A percentile compares a stretch with the other conserved stretches of the same genome.
These are phyloP conservation scores for Trichosporon ovoides DNA, from an alignment of 1,284 basidiomycete genomes.

Conservation along the genomic window DNA sequence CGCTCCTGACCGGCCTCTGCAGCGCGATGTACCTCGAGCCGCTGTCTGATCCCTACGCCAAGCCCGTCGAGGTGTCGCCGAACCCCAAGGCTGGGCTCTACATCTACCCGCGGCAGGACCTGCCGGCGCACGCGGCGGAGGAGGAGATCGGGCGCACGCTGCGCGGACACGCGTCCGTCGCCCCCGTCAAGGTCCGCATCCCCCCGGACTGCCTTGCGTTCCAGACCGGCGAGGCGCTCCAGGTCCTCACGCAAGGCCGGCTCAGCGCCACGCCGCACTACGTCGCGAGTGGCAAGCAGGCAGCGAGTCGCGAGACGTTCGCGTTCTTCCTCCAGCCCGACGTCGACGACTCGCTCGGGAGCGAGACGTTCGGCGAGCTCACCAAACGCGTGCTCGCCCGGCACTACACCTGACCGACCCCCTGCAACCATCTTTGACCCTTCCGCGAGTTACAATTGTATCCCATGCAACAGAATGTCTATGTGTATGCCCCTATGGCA, in stretches of 20 bases:
- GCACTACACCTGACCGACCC: conserved; percentile 60
- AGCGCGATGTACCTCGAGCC: conserved; percentile 5
- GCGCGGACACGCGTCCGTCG: conserved; percentile 11
- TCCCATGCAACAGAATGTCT: too few relatives aligned
- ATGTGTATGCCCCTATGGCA: too few relatives aligned
- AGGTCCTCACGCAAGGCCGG: conserved; percentile 66
- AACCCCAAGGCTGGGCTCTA: conserved; percentile 65
- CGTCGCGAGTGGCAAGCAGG: conserved; percentile 54
- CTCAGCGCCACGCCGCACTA: conserved; percentile 85
- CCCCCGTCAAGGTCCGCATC: conserved; percentile 72
- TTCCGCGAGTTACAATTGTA: too few relatives aligned
- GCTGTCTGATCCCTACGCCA: not conserved
- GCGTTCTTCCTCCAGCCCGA: conserved; percentile 89
- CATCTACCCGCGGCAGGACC: conserved; percentile 64
- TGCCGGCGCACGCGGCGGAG: not conserved
- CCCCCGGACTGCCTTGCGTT: conserved; percentile 66
- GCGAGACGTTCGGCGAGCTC: conserved; percentile 79
- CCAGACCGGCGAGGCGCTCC: conserved; percentile 87
- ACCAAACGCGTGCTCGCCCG: conserved; percentile 72
- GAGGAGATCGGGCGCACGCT: not conserved
- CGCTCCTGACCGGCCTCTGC: conserved; percentile 80
- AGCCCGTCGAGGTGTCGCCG: not conserved
- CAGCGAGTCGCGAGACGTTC: conserved; percentile 70
- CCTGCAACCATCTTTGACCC: too few relatives aligned
- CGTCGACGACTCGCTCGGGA: conserved; percentile 65